Evolutionary conservation across 805 yeast genomes (phyloP), one percentile per base, ranked within the genome.

Genomic region (Naumovozyma dairenensis): DNA sequence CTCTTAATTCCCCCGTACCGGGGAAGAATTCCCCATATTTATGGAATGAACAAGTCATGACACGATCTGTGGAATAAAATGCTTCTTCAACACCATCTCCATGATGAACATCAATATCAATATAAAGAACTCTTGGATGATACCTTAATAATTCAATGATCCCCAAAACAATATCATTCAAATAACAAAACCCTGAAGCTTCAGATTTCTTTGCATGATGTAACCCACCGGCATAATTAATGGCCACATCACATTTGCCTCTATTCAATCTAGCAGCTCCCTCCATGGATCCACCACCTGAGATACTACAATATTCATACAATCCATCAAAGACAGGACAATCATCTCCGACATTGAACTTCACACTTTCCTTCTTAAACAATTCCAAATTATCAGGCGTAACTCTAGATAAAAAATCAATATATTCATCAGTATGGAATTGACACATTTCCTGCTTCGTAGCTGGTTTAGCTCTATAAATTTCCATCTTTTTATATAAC

Each of bases 31-130:
- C 92, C 15, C 97, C 97, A 57, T 79, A 89, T 60, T 86, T 89
- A 67, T 87, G 97, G 68, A 87, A 87, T 8, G 93, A 80, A 46
- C 87, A 87, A 1, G 96, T 87, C 96, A 87, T 86, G 29, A 87
- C 97, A 39, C 97, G 66, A 58, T 87, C 97, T 2, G 96, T 83
- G 13, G 92, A 74, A 62, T 89, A 83, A 53, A 89, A 89, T 1
- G 96, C 96, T 59, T 89, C 97, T 58, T 89, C 95, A 14, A 89
- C 97, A 44, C 97, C 97, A 59, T 89, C 97, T 29, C 97, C 97
- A 53, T 89, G 97, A 57, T 89, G 97, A 10, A 89, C 72, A 57
- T 89, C 97, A 36, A 86, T 87, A 59, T 89, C 97, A 35, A 89
- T 82, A 56, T 89, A 89, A 54, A 89, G 66, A 6, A 89, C 96